Conservation (phyloP, 106 monocot genomes). For the Amphibolis antarctica region DNA sequence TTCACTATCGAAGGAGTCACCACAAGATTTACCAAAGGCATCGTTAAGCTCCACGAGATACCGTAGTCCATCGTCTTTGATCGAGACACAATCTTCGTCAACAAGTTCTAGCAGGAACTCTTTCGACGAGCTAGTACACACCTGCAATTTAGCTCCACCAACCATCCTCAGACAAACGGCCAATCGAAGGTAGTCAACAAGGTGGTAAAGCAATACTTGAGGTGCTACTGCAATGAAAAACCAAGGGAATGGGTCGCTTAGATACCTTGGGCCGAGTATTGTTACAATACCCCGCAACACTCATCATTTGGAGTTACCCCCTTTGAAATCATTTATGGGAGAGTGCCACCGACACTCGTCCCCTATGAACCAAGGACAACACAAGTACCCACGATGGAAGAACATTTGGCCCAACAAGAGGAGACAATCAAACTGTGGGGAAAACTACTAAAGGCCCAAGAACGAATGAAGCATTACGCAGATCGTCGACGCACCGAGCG, state of each 20-base stretch:
- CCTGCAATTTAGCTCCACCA: not conserved
- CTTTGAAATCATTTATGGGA: constrained; percentile 3
- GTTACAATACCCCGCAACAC: not conserved
- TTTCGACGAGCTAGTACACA: not conserved
- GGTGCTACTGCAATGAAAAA: not conserved
- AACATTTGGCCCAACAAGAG: too few species aligned
- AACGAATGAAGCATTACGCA: too few species aligned
- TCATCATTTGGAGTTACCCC: not conserved
- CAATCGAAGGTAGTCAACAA: constrained; percentile 14
- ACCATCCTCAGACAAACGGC: constrained; percentile 5
- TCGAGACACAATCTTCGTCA: not conserved
- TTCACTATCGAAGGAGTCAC: not conserved
- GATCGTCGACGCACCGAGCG: too few species aligned
- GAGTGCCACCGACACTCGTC: not conserved
- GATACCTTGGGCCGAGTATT: not conserved
- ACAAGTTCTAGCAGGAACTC: not conserved
- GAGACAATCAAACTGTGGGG: too few species aligned
- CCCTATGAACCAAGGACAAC: too few species aligned
- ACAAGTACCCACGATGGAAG: too few species aligned
- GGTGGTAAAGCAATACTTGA: not conserved
- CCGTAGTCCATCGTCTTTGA: constrained; percentile 1
- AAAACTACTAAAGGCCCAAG: too few species aligned
- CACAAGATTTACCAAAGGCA: too few species aligned
- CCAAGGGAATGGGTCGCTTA: not conserved
- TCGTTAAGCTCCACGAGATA: not conserved